Conservation (phyloP, 2,329 filamentous ascomycete species). For the Purpureocillium takamizusanense region DNA sequence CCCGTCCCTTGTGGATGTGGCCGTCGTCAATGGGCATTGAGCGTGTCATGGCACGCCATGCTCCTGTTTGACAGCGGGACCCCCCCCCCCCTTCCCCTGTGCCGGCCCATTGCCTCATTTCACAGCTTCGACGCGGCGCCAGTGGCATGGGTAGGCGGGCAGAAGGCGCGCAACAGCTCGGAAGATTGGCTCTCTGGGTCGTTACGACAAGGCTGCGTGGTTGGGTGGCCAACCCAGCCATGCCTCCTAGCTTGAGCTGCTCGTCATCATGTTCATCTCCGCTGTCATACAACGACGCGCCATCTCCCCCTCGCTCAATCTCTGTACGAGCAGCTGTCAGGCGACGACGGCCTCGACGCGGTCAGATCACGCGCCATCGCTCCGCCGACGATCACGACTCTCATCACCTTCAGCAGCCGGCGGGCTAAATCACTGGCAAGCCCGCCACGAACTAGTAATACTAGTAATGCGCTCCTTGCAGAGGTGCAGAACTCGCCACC, state of each 20-base stretch:
- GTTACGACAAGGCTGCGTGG: too few relatives aligned
- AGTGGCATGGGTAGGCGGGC: too few relatives aligned
- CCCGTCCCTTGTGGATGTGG: slow-evolving; percentile 1
- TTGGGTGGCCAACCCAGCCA: too few relatives aligned
- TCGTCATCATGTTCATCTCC: slow-evolving; percentile 5
- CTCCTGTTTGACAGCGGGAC: background rate
- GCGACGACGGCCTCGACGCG: background rate
- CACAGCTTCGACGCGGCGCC: background rate
- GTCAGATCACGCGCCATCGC: background rate
- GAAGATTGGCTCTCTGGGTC: background rate
- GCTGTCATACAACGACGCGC: slow-evolving; percentile 2
- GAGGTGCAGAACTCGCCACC: too few relatives aligned
- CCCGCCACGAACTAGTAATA: too few relatives aligned
- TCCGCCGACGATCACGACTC: background rate
- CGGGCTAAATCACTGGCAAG: too few relatives aligned
- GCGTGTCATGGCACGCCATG: slow-evolving; percentile 1
- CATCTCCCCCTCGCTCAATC: background rate
- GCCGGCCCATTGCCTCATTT: slow-evolving; percentile 3
- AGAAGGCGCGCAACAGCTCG: slow-evolving; percentile 1
- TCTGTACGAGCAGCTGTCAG: background rate
- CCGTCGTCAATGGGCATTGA: background rate
- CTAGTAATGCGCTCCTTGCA: too few relatives aligned
- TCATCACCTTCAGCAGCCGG: too few relatives aligned
- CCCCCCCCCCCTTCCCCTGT: background rate
- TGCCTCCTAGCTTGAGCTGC: slow-evolving; percentile 1